Evolutionary conservation across 1,139 yeast genomes (phyloP).

Genomic region (Blastobotrys malaysiensis): DNA sequence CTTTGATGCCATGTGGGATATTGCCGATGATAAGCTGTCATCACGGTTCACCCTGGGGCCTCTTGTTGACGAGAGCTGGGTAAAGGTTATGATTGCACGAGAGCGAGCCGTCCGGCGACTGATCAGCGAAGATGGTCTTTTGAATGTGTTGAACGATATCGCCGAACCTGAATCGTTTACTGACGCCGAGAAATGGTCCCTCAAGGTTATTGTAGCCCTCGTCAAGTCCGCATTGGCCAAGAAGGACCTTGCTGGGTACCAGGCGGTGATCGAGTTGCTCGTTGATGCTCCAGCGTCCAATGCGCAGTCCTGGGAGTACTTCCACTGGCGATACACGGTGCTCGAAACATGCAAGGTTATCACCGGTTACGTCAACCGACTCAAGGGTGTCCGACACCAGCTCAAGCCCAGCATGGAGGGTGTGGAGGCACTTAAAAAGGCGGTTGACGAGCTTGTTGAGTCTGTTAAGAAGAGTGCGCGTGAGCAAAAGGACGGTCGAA

Average conservation of each 20-base stretch:
- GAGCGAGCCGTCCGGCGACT: conserved; percentile 23
- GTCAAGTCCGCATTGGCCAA: conserved; percentile 16
- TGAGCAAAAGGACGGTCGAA: conserved; percentile 18
- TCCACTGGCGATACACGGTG: conserved; percentile 28
- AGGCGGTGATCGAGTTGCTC: conserved; percentile 9
- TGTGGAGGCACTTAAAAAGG: conserved; percentile 12
- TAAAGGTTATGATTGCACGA: conserved; percentile 4
- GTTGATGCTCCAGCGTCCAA: conserved; percentile 1
- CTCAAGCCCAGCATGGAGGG: conserved; percentile 15
- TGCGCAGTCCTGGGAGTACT: conserved; percentile 25
- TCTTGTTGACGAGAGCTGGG: neutral
- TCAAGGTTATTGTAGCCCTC: conserved; percentile 22
- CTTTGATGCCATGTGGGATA: conserved; percentile 24
- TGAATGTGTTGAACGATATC: neutral
- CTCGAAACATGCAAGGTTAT: conserved; percentile 29
- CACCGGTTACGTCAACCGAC: conserved; percentile 20
- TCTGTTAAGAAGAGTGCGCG: conserved; percentile 18
- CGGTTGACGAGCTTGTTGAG: conserved; percentile 10
- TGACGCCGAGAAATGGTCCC: conserved; percentile 35
- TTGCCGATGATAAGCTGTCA: neutral
- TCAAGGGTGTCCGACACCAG: conserved; percentile 19
- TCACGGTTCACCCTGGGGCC: neutral
- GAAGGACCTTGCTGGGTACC: conserved; percentile 13
- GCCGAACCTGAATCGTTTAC: conserved; percentile 22
- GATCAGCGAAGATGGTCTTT: conserved; percentile 15